These are phyloP conservation scores for Artemisia argyi DNA, from an alignment of 129 eudicot genomes.

Conservation along the genomic window DNA sequence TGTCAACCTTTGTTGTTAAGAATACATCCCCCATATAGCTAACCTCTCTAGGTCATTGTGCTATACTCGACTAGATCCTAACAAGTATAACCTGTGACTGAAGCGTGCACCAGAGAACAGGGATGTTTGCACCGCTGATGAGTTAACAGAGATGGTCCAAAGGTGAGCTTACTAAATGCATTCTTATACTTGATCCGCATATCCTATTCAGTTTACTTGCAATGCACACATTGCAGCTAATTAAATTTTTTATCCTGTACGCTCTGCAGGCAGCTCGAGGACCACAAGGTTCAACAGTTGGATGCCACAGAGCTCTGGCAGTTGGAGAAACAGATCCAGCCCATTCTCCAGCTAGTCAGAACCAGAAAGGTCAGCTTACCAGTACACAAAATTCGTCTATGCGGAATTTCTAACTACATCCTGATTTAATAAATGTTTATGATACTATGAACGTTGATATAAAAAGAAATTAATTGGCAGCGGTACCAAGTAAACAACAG, in stretches of 20 bases:
- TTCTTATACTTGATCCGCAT: not conserved
- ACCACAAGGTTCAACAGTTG: conserved; percentile 22
- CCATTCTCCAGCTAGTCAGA: conserved; percentile 19
- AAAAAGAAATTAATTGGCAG: too few relatives aligned
- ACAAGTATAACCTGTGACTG: conserved; percentile 10
- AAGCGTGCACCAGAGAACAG: conserved; percentile 23
- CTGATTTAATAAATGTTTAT: too few relatives aligned
- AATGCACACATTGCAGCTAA: too few relatives aligned
- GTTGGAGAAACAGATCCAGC: conserved; percentile 23
- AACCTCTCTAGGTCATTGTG: too few relatives aligned
- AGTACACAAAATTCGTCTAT: not conserved
- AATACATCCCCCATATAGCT: too few relatives aligned
- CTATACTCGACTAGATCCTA: conserved; percentile 6
- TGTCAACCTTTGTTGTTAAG: too few relatives aligned
- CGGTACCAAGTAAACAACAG: too few relatives aligned
- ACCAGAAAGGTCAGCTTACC: conserved; percentile 20
- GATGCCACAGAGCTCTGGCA: conserved; percentile 24
- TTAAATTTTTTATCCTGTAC: not conserved
- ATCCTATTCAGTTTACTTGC: too few relatives aligned
- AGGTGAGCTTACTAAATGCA: not conserved
- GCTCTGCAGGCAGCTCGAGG: conserved; percentile 27
- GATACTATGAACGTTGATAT: too few relatives aligned
- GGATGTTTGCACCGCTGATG: conserved; percentile 14
- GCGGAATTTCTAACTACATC: not conserved
- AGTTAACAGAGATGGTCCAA: conserved; percentile 19